Percentiles rank a stretch among this genome's conserved stretches.
Evolutionary conservation across 805 yeast genomes (phyloP).

Genomic region (Starmerella bacillaris): DNA sequence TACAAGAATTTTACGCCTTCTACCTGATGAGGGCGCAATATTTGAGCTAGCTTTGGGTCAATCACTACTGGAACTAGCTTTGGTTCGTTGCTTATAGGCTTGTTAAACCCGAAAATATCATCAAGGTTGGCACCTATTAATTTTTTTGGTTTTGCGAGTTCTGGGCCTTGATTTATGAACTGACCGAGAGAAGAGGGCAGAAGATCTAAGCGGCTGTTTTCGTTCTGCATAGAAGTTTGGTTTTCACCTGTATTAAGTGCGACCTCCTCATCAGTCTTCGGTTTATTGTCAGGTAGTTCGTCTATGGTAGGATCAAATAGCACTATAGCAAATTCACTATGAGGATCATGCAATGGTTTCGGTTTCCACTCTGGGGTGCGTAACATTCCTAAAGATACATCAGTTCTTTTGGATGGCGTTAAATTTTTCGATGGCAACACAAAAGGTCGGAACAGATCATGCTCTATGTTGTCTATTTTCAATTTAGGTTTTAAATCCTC

Average conservation of each 20-base stretch:
- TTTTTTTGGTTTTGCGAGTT: constrained; percentile 2
- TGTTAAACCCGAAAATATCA: constrained; percentile 57
- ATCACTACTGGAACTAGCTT: constrained; percentile 84
- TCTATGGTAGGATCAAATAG: constrained; percentile 91
- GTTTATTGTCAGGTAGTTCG: constrained; percentile 16
- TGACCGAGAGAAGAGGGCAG: not conserved
- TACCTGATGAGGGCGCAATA: constrained; percentile 86
- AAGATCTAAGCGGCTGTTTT: not conserved
- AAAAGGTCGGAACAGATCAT: constrained; percentile 10
- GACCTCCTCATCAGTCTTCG: constrained; percentile 21
- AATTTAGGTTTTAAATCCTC: constrained; percentile 3
- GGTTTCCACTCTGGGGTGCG: constrained; percentile 55
- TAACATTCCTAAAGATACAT: constrained; percentile 62
- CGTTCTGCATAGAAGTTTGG: not conserved
- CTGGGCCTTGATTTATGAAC: not conserved
- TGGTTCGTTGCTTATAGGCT: constrained; percentile 31
- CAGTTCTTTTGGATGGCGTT: constrained; percentile 28
- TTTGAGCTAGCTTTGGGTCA: constrained; percentile 70
- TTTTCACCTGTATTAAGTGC: constrained; percentile 13
- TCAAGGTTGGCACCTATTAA: constrained; percentile 34
- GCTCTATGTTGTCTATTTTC: constrained; percentile 1
- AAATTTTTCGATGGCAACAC: constrained; percentile 9
- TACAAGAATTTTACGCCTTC: constrained; percentile 87
- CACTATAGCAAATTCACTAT: constrained; percentile 83
- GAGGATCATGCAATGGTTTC: constrained; percentile 85